Base-by-base conservation (phyloP, 352 stramenopile species). In the Pythium dissotocum region DNA sequence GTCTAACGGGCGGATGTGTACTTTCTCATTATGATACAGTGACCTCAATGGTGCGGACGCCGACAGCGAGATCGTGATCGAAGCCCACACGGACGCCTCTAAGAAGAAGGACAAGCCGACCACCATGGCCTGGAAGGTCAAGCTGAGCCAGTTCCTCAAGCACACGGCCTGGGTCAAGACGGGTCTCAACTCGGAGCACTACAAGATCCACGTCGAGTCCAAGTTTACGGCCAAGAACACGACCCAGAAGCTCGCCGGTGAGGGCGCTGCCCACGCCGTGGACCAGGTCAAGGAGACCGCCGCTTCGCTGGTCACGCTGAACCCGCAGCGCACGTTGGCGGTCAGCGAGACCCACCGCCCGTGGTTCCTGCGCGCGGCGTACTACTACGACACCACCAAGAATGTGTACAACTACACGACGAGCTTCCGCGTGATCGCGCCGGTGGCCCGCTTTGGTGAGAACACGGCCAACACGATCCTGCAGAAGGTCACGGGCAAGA, bases 341-440 rank as follows among this genome's bases (percentile, higher is more conserved):
- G 53, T 67, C 18, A 53, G 63, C 16, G 65, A 72, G 26, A 72
- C 65, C 18, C 74, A 91, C 57, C 83, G 83, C 2, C 83, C 83
- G 28, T 89, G 80, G 78, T 91, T 89, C 63, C 85, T 84, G 72
- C 81, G 83, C 26, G 78, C 74, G 51, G 86, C 82, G 61, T 93
- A 91, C 73, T 93, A 93, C 71, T 93, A 93, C 70, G 77, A 89
- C 64, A 90, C 81, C 48, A 81, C 77, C 33, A 93, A 93, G 82
- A 82, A 71, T 30, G 79, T 93, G 69, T 93, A 93, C 75, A 77
- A 84, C 74, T 93, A 93, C 76, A 85, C 85, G 51, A 93, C 85
- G 44, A 91, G 85, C 72, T 93, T 93, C 71, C 73, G 77, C 30
- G 73, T 88, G 51, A 77, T 93, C n/a, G 77, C 76, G 46, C 70